These are phyloP conservation scores for Rhizoctonia solani DNA, from an alignment of 1,284 basidiomycete species.

Conservation along the genomic window DNA sequence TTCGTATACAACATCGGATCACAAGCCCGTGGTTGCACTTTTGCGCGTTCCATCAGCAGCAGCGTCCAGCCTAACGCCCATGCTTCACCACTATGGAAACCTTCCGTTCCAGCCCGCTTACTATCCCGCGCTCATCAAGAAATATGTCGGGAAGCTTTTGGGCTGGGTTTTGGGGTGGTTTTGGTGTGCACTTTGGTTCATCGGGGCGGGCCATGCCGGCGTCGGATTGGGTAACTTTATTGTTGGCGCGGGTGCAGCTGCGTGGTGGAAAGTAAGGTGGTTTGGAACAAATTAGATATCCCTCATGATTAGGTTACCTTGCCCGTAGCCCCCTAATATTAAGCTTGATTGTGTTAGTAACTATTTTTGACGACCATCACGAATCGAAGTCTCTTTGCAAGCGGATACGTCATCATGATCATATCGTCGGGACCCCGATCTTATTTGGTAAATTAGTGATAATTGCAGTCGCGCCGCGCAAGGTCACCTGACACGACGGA, in stretches of 20 bases:
- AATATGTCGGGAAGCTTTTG: conserved; percentile 62
- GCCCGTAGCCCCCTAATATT: too few relatives aligned
- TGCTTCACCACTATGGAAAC: conserved; percentile 46
- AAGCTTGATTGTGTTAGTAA: too few relatives aligned
- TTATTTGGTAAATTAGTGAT: background rate
- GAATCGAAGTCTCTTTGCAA: background rate
- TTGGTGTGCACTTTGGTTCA: conserved; percentile 72
- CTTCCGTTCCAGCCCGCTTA: conserved; percentile 9
- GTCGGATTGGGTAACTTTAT: conserved; percentile 71
- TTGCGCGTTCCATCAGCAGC: conserved; percentile 56
- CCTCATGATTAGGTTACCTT: too few relatives aligned
- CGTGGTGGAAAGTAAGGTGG: conserved; percentile 35
- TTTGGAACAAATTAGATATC: background rate
- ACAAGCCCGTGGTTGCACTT: conserved; percentile 72
- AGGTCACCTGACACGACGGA: background rate
- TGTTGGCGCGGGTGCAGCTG: conserved; percentile 50
- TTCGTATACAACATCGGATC: conserved; percentile 76
- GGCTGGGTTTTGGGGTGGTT: conserved; percentile 73
- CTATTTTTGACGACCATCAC: background rate
- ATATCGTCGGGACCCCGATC: background rate
- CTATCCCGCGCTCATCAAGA: conserved; percentile 52
- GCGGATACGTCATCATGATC: background rate
- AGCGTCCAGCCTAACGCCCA: conserved; percentile 39
- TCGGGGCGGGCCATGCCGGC: conserved; percentile 73
- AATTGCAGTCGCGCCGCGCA: background rate